Base-by-base conservation (phyloP, 2,329 filamentous ascomycete species). In the Leptographium wingfieldii region DNA sequence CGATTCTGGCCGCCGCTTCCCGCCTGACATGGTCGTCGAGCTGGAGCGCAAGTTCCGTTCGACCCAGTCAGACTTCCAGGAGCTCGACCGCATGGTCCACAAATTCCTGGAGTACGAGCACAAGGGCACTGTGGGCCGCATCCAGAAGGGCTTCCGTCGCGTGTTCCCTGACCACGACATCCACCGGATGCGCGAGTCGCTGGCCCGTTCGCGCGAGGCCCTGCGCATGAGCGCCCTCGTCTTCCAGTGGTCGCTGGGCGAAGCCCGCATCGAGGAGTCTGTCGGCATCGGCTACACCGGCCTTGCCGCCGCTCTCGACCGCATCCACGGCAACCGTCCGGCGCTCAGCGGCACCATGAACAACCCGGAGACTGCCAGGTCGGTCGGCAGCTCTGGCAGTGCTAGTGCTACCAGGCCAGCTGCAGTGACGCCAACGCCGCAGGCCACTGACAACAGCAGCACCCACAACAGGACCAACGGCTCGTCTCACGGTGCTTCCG, bases 271-370 rank as follows among this genome's bases (percentile, higher is more conserved):
- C 19, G 82, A 86, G 64, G 78, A 79, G 19, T 77, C 82, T 14
- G 77, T 82, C 51, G 83, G 83, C 22, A 85, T 86, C 54, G 85
- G 85, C 52, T 88, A 86, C 67, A 84, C 83, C 1, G 83, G 83
- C 5, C 76, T 88, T 9, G 80, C 82, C 1, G 84, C 84, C 11
- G 84, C 84, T 3, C 76, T 88, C 12, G 81, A 85, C 53, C 75
- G 78, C 59, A 71, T 82, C 62, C 69, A 68, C 60, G 58, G 67
- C 48, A 69, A 69, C 65, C 67, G 70, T 14, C 64, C 69, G 19
- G 69, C 67, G 19, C 64, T 64, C 40, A 38, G 62, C 27, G 63
- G 61, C 14, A 40, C 51, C 48, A 35, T 31, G 35, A 31, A 5
- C 25, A 11, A 3, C 9, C 12, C 27, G 27, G 54, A 58, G 22